Percentiles rank a stretch among this genome's conserved stretches.
Conservation (phyloP, 2,329 filamentous ascomycete genomes). For the Beauveria bassiana region DNA sequence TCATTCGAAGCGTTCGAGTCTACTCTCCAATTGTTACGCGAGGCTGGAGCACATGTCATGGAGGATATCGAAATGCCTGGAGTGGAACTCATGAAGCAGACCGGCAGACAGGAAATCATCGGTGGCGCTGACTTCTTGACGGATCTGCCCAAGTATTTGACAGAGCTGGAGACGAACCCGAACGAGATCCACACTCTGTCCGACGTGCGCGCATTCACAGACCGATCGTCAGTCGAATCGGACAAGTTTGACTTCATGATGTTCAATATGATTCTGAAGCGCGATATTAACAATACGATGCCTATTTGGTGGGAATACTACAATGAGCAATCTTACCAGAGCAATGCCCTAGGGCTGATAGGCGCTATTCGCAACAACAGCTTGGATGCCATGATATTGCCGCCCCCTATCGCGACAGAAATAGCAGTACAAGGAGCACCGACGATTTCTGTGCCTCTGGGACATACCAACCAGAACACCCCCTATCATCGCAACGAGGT, state of each 20-base stretch:
- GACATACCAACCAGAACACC: conserved; percentile 44
- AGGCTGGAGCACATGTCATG: conserved; percentile 51
- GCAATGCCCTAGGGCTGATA: conserved; percentile 48
- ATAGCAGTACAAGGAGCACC: conserved; percentile 52
- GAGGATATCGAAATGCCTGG: conserved; percentile 46
- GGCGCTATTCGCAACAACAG: conserved; percentile 49
- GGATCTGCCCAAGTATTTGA: conserved; percentile 48
- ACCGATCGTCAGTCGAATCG: conserved; percentile 41
- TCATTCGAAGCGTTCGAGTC: conserved; percentile 44
- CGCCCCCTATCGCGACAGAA: conserved; percentile 40
- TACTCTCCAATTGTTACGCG: conserved; percentile 42
- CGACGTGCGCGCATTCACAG: conserved; percentile 49
- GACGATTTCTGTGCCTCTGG: conserved; percentile 56
- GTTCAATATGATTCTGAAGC: conserved; percentile 48
- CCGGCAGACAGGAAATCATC: conserved; percentile 43
- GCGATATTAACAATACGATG: conserved; percentile 45
- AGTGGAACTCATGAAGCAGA: conserved; percentile 38
- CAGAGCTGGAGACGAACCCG: conserved; percentile 49
- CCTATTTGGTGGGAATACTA: conserved; percentile 52
- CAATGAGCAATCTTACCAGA: conserved; percentile 42
- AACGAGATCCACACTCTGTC: conserved; percentile 42
- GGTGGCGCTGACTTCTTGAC: conserved; percentile 49
- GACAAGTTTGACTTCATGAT: conserved; percentile 50
- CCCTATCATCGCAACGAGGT: conserved; percentile 35
- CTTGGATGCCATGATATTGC: conserved; percentile 55